phyloP scores from a whole-genome alignment of 192 early-diverging fungal genomes.

The Coemansia sp. region DNA sequence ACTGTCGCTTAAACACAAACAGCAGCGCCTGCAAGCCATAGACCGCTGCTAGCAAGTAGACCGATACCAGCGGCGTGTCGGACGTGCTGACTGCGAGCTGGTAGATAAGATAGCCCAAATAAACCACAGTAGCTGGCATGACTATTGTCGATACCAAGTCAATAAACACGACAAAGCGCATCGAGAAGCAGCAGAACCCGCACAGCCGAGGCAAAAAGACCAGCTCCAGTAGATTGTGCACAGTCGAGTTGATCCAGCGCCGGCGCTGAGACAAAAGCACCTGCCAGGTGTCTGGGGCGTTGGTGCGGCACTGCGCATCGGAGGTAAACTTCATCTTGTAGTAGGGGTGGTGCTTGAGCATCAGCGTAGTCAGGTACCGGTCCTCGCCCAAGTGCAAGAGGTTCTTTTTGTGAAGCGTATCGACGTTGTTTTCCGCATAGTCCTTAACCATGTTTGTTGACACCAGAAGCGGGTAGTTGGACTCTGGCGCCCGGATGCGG shows the following conservation, averaged over 20 bases:
- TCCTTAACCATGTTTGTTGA: conserved; percentile 83
- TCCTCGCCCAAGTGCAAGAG: conserved; percentile 98
- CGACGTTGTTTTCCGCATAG: conserved; percentile 92
- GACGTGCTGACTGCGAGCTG: conserved; percentile 58
- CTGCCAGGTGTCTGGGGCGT: conserved; percentile 92
- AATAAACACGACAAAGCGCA: conserved; percentile 95
- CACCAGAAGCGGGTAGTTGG: conserved; percentile 89
- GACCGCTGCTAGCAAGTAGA: conserved; percentile 82
- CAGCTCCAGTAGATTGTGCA: conserved; percentile 97
- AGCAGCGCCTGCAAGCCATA: conserved; percentile 91
- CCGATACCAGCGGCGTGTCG: conserved; percentile 74
- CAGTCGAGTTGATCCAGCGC: conserved; percentile 99
- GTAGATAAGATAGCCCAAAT: conserved; percentile 86
- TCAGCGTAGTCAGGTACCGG: conserved; percentile 91
- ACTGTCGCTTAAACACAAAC: conserved; percentile 87
- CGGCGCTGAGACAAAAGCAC: conserved; percentile 97
- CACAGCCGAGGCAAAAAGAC: conserved; percentile 92
- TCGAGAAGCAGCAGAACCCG: conserved; percentile 97
- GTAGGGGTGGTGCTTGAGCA: conserved; percentile 99
- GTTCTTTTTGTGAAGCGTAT: conserved; percentile 99
- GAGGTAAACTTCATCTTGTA: conserved; percentile 94
- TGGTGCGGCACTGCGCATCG: conserved; percentile 95
- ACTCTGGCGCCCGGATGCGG: conserved; percentile 86
- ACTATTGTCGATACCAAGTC: conserved; percentile 93
- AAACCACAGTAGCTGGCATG: conserved; percentile 91